Evolutionary conservation across 164 flowering plant genomes (phyloP), one percentile per base, ranked within the genome.

Genomic region (Taxillus chinensis): DNA sequence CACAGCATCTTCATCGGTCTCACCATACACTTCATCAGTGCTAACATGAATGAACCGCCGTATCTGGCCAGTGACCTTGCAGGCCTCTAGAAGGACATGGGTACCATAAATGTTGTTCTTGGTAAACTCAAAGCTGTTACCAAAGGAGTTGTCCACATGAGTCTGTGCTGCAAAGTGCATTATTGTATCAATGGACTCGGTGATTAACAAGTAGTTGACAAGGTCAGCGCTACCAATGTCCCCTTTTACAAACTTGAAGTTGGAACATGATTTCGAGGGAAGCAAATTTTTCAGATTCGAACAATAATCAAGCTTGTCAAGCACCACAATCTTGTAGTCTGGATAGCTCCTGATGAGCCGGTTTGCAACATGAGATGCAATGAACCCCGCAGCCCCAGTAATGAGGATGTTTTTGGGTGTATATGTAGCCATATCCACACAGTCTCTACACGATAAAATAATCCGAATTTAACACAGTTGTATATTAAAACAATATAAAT

Each of bases 111-210:
- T 69, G 56, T 77, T 77, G 64, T 77, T 77, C 54, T 71, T 71
- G 12, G 75, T 74, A 45, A 77, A 77, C 71, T 77, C 75, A 60
- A 77, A 74, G 71, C 73, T 66, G 62, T 74, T 71, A 0, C 80
- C 78, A 53, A 77, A 74, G n/a, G 78, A 77, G 59, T 77, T 77
- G 60, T 77, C 80, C 3, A 77, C 80, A 48, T 74, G 78, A 7
- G 77, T 77, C 71, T 74, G 77, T 14, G 80, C 77, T 53, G 80
- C 80, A 64, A 77, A 77, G 66, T 77, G 78, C 78, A 77, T 68
- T 11, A 77, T 71, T 13, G 80, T 77, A 51, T 77, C 78, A 13
- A 77, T 74, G 46, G 66, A 53, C 63, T 77, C 78, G 3, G 80
- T 62, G 7, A 64, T 53, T 49, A 77, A 71, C 14, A 77, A 42